Conservation (phyloP, 305 asterid species). For the Rubia tinctorum region DNA sequence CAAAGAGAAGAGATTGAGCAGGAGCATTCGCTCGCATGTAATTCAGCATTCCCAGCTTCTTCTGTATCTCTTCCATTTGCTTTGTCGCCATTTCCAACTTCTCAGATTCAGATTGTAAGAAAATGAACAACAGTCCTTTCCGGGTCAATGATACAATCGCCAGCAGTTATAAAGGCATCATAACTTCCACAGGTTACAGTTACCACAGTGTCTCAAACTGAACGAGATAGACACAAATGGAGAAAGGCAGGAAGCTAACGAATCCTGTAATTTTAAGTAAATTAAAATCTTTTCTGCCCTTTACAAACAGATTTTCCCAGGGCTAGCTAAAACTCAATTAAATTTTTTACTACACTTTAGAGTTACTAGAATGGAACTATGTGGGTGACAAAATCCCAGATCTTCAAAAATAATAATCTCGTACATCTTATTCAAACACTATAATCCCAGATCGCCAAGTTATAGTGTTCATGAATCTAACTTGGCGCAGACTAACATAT, state of each 20-base stretch:
- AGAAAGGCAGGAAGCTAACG: not conserved
- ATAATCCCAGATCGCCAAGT: not conserved
- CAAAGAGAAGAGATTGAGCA: slow-evolving; percentile 93
- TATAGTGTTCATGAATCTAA: too few species aligned
- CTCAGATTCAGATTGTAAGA: not conserved
- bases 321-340: too few species aligned
- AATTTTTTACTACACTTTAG: not conserved
- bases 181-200: too few species aligned
- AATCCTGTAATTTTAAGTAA: not conserved
- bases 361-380: not conserved
- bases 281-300: too few species aligned
- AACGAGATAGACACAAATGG: not conserved
- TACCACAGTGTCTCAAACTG: too few species aligned
- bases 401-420: not conserved
- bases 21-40: slow-evolving; percentile 91
- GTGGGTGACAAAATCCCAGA: not conserved
- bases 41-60: slow-evolving; percentile 59
- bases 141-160: not conserved
- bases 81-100: slow-evolving; percentile 60
- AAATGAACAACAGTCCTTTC: not conserved
- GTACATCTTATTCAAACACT: not conserved
- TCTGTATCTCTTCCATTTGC: slow-evolving; percentile 93
- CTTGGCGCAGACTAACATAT: not conserved
- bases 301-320: too few species aligned
- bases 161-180: not conserved